These are phyloP conservation scores for Diddensiella transvaalensis DNA, from an alignment of 805 yeast species.

Conservation along the genomic window DNA sequence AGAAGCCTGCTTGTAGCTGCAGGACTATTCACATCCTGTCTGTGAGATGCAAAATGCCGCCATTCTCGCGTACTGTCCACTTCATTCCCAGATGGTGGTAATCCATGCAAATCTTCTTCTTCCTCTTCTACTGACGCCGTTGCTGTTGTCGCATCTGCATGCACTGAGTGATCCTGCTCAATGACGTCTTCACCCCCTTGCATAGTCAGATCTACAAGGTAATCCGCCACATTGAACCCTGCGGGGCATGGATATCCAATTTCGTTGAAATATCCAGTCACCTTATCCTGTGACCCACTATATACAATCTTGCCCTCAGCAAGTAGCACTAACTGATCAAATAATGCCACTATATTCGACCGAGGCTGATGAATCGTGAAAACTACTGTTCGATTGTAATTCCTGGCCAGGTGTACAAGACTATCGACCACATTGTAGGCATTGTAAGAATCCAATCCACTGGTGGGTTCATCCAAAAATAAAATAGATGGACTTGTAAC, in stretches of 20 bases:
- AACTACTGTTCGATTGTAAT: conserved; percentile 80
- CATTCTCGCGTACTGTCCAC: conserved; percentile 71
- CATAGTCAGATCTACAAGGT: conserved; percentile 84
- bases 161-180: conserved; percentile 6
- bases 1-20: not conserved
- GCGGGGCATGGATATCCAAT: conserved; percentile 80
- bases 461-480: conserved; percentile 89
- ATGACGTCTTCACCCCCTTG: conserved; percentile 37
- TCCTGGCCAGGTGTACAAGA: conserved; percentile 72
- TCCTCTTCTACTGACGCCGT: conserved; percentile 20
- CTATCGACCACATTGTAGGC: conserved; percentile 89
- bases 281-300: conserved; percentile 77
- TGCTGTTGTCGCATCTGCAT: conserved; percentile 5
- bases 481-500: conserved; percentile 84
- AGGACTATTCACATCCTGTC: conserved; percentile 49
- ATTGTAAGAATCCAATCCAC: conserved; percentile 91
- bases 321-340: conserved; percentile 75
- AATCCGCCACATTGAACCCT: conserved; percentile 93
- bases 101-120: conserved; percentile 16
- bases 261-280: conserved; percentile 68
- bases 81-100: conserved; percentile 14
- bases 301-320: conserved; percentile 84
- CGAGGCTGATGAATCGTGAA: conserved; percentile 97
- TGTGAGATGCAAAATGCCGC: conserved; percentile 79
- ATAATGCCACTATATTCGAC: conserved; percentile 87